Percentiles rank a stretch among this genome's conserved stretches.
These are phyloP conservation scores for Chaetomium cochliodes DNA, from an alignment of 495 filamentous ascomycete species.

Conservation along the genomic window DNA sequence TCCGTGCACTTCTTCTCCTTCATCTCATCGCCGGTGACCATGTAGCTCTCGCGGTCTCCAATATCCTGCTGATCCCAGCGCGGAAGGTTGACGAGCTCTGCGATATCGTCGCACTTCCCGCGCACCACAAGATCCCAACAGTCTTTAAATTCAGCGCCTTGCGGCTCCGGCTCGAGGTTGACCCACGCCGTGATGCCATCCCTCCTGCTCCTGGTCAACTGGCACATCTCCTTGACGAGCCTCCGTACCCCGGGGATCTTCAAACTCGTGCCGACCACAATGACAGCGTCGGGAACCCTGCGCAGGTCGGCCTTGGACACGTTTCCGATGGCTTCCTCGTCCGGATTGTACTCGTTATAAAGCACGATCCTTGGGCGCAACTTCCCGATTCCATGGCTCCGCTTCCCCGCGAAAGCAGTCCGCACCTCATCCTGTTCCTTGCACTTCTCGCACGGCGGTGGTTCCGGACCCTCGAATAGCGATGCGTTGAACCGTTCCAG, in stretches of 20 bases:
- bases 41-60: conserved; percentile 39
- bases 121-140: conserved; percentile 89
- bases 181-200: conserved; percentile 95
- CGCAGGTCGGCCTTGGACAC: conserved; percentile 82
- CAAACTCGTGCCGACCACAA: conserved; percentile 92
- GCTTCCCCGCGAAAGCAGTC: conserved; percentile 73
- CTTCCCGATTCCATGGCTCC: conserved; percentile 90
- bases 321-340: conserved; percentile 91
- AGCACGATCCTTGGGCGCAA: conserved; percentile 90
- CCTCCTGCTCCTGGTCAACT: conserved; percentile 68
- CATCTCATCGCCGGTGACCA: conserved; percentile 41
- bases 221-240: conserved; percentile 87
- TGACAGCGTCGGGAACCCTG: conserved; percentile 80
- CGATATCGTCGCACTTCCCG: conserved; percentile 86
- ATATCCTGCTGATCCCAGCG: conserved; percentile 66
- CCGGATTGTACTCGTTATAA: conserved; percentile 96
- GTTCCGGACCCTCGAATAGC: conserved; percentile 77
- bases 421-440: conserved; percentile 71
- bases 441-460: conserved; percentile 79
- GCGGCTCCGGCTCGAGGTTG: conserved; percentile 79
- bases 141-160: conserved; percentile 79
- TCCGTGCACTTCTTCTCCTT: conserved; percentile 39
- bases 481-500: conserved; percentile 72
- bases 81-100: conserved; percentile 68
- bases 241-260: conserved; percentile 91